Evolutionary conservation across 2,329 filamentous ascomycete genomes (phyloP).

Genomic region (Chaetothyriales sp.): DNA sequence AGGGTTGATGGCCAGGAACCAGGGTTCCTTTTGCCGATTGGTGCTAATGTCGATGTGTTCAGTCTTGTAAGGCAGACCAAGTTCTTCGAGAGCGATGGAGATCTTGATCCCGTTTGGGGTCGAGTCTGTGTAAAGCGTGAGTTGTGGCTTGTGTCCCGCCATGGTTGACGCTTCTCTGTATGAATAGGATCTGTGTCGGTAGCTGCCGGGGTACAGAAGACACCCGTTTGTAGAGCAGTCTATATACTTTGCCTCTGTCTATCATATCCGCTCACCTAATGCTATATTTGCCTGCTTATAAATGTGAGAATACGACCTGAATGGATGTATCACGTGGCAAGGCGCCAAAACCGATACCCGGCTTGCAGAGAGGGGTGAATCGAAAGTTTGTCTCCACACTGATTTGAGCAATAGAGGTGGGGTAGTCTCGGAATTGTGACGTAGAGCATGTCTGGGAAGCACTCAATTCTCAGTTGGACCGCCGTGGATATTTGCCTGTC

Average conservation of each 20-base stretch:
- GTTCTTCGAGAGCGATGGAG: constrained; percentile 73
- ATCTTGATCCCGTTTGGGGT: constrained; percentile 88
- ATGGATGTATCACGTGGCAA: too few relatives aligned
- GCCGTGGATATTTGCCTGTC: too few relatives aligned
- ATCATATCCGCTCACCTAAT: too few relatives aligned
- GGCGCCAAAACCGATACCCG: too few relatives aligned
- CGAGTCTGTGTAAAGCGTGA: constrained; percentile 67
- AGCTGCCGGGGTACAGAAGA: background rate
- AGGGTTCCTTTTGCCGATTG: constrained; percentile 68
- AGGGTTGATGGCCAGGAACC: constrained; percentile 85
- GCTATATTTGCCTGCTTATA: too few relatives aligned
- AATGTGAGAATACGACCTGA: too few relatives aligned
- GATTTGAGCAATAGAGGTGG: too few relatives aligned
- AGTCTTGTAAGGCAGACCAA: constrained; percentile 38
- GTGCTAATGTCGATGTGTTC: constrained; percentile 38
- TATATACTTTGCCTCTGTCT: background rate
- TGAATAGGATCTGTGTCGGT: background rate
- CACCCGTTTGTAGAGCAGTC: background rate
- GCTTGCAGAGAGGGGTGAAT: too few relatives aligned
- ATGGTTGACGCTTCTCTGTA: background rate
- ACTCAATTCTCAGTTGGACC: too few relatives aligned
- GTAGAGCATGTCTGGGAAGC: too few relatives aligned
- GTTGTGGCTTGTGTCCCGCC: constrained; percentile 22
- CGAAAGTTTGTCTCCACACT: too few relatives aligned
- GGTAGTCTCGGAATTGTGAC: too few relatives aligned